phyloP scores from a whole-genome alignment of 2,329 filamentous ascomycete genomes.

The Penicillium sclerotigenum region DNA sequence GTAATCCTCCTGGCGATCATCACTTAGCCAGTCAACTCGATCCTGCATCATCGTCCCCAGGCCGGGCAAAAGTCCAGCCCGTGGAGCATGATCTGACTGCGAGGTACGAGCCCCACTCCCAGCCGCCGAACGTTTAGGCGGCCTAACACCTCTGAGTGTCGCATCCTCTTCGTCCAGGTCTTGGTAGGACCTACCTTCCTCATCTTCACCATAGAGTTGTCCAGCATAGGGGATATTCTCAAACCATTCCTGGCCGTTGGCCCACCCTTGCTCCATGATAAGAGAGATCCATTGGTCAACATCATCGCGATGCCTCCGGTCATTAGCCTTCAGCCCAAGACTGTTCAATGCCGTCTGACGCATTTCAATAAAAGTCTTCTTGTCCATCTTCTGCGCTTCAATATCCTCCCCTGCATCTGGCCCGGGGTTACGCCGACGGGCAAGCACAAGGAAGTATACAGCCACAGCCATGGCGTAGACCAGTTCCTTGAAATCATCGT shows the following conservation, averaged over 20 bases:
- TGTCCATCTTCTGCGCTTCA: slow-evolving; percentile 36
- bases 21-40: slow-evolving; percentile 47
- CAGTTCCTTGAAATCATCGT: slow-evolving; percentile 44
- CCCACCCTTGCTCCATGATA: slow-evolving; percentile 50
- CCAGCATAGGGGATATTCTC: slow-evolving; percentile 50
- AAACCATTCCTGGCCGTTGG: slow-evolving; percentile 66
- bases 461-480: slow-evolving; percentile 42
- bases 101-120: slow-evolving; percentile 12
- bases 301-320: slow-evolving; percentile 46
- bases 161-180: slow-evolving; percentile 32
- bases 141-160: slow-evolving; percentile 19
- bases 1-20: slow-evolving; percentile 43
- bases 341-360: slow-evolving; percentile 38
- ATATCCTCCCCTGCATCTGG: slow-evolving; percentile 8
- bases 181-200: slow-evolving; percentile 34
- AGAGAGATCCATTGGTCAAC: slow-evolving; percentile 61
- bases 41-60: slow-evolving; percentile 53
- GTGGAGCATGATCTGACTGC: slow-evolving; percentile 17
- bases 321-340: slow-evolving; percentile 37
- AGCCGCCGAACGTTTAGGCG: slow-evolving; percentile 27
- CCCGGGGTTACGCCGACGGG: slow-evolving; percentile 48
- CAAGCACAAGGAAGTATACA: slow-evolving; percentile 45
- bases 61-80: slow-evolving; percentile 44
- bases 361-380: slow-evolving; percentile 43
- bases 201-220: slow-evolving; percentile 36